A percentile compares a stretch with the other conserved stretches of the same genome.
These are phyloP conservation scores for Salix suchowensis DNA, from an alignment of 345 rosid genomes.

Conservation along the genomic window DNA sequence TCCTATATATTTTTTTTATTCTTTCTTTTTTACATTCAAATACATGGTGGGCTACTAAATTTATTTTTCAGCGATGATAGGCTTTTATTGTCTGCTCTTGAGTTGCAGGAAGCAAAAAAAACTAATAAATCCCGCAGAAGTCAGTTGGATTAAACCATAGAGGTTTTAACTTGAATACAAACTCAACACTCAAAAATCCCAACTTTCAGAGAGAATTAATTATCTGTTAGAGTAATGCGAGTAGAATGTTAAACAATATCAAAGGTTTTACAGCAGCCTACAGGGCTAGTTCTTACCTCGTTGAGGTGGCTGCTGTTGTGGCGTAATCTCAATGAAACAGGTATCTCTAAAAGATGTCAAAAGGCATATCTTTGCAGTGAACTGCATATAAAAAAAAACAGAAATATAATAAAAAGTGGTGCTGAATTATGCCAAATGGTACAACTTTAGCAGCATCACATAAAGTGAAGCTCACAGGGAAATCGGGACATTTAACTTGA, in stretches of 20 bases:
- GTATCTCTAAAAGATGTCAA: slow-evolving; percentile 93
- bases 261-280: no score
- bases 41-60: neutral
- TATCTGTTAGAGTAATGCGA: no score
- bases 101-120: neutral
- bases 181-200: neutral
- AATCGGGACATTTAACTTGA: neutral
- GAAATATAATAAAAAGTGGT: neutral
- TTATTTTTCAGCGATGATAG: neutral
- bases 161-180: neutral
- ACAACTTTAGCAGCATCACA: neutral
- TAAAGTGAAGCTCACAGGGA: slow-evolving; percentile 7
- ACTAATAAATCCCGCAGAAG: no score
- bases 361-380: slow-evolving; percentile 90
- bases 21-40: no score
- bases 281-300: slow-evolving; percentile 42
- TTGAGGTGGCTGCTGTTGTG: slow-evolving; percentile 60
- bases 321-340: slow-evolving; percentile 81
- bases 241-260: no score
- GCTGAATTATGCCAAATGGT: neutral
- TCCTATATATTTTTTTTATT: no score
- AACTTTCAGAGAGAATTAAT: no score
- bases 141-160: neutral
- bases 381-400: slow-evolving; percentile 43
- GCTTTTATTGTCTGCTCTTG: neutral